Conservation (phyloP, 2,329 filamentous ascomycete species). For the Penicillium janthinellum region DNA sequence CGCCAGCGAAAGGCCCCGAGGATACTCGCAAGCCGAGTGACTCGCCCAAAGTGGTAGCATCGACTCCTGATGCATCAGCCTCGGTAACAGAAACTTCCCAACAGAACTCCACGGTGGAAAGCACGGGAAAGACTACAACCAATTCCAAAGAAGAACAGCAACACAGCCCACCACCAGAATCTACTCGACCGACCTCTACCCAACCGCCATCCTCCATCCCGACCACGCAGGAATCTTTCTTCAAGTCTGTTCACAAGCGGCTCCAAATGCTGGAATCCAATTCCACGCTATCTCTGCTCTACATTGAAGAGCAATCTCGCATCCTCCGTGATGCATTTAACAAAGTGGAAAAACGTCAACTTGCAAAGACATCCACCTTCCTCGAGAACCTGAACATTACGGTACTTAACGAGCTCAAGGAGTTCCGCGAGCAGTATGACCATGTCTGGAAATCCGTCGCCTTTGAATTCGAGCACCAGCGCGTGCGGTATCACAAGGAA, state of each 20-base stretch:
- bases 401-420: slow-evolving; percentile 76
- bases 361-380: slow-evolving; percentile 79
- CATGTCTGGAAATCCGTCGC: slow-evolving; percentile 96
- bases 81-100: slow-evolving; percentile 21
- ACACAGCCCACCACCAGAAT: slow-evolving; percentile 32
- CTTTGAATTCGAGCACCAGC: slow-evolving; percentile 84
- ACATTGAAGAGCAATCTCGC: slow-evolving; percentile 93
- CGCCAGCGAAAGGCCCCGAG: slow-evolving; percentile 17
- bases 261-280: slow-evolving; percentile 89
- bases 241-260: slow-evolving; percentile 93
- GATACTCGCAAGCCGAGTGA: slow-evolving; percentile 26
- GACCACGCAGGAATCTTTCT: slow-evolving; percentile 95
- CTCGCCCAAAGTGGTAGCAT: slow-evolving; percentile 13
- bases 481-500: slow-evolving; percentile 80
- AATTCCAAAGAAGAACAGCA: slow-evolving; percentile 36
- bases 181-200: slow-evolving; percentile 42
- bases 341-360: slow-evolving; percentile 83
- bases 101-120: slow-evolving; percentile 28
- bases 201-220: slow-evolving; percentile 63
- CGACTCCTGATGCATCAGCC: slow-evolving; percentile 21
- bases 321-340: slow-evolving; percentile 85
- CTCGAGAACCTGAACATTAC: slow-evolving; percentile 84
- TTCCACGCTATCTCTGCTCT: slow-evolving; percentile 87
- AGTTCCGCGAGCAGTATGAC: slow-evolving; percentile 83
- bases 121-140: slow-evolving; percentile 23